These are phyloP conservation scores for Boletus reticulatus DNA, from an alignment of 768 basidiomycete species.

Conservation along the genomic window DNA sequence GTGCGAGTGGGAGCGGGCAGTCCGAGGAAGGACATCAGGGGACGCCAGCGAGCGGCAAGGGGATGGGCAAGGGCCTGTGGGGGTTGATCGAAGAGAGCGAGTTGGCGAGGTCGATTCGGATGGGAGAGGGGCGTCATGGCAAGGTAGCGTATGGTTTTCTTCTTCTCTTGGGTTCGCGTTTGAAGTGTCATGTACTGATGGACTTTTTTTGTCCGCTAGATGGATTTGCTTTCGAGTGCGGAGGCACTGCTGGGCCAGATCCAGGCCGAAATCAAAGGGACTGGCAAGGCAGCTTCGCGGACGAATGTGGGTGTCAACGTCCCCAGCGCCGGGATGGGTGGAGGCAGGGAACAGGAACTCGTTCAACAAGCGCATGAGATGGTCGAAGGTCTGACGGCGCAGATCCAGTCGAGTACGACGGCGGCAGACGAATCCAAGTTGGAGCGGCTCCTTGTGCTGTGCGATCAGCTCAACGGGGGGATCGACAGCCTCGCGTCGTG, in stretches of 20 bases:
- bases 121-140: conserved; percentile 35
- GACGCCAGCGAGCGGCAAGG: conserved; percentile 44
- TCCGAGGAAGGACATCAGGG: conserved; percentile 20
- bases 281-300: conserved; percentile 1
- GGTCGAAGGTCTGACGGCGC: conserved; percentile 46
- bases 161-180: not conserved
- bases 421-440: conserved; percentile 54
- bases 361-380: conserved; percentile 51
- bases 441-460: conserved; percentile 66
- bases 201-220: not conserved
- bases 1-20: not conserved
- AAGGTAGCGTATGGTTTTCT: conserved; percentile 41
- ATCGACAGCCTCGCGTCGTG: conserved; percentile 48
- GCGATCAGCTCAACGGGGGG: conserved; percentile 64
- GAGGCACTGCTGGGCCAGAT: conserved; percentile 41
- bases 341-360: conserved; percentile 33
- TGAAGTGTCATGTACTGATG: not conserved
- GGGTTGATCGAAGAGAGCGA: conserved; percentile 84
- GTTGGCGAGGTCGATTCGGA: conserved; percentile 66
- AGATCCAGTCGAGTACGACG: conserved; percentile 47
- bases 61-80: conserved; percentile 71
- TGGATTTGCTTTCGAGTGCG: conserved; percentile 33
- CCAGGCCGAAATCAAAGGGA: conserved; percentile 9
- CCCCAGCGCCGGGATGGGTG: not conserved
- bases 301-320: not conserved